Percentiles rank a stretch among this genome's conserved stretches.
Conservation (phyloP, 306 rosid species). For the Sindora glabra region DNA sequence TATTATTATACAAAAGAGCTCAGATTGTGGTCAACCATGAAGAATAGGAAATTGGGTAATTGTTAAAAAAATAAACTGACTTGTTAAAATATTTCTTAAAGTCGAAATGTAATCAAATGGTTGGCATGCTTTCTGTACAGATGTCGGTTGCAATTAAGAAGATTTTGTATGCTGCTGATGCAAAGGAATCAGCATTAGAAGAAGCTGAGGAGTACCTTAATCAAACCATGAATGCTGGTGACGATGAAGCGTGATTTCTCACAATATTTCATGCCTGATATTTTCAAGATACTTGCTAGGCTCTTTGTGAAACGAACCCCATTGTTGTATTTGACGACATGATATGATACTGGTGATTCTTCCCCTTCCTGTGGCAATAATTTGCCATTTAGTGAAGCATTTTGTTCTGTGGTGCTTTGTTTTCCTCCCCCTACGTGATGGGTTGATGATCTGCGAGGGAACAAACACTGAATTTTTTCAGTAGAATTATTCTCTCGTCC, state of each 20-base stretch:
- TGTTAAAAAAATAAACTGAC: background rate
- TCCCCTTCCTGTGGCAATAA: slow-evolving; percentile 17
- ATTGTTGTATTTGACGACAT: background rate
- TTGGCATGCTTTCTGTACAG: slow-evolving; percentile 34
- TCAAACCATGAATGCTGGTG: slow-evolving; percentile 15
- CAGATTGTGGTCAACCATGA: no score
- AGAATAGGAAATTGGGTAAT: no score
- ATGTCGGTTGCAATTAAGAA: slow-evolving; percentile 74
- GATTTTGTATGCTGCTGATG: slow-evolving; percentile 88
- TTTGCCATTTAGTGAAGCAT: slow-evolving; percentile 17
- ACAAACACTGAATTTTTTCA: slow-evolving; percentile 14
- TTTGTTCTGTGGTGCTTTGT: slow-evolving; percentile 19
- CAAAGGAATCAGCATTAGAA: slow-evolving; percentile 73
- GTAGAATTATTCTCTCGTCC: background rate
- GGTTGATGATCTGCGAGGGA: slow-evolving; percentile 14
- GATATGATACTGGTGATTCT: slow-evolving; percentile 13
- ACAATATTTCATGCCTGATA: slow-evolving; percentile 13
- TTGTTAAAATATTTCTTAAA: background rate
- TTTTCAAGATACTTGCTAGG: slow-evolving; percentile 9
- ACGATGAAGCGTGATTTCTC: slow-evolving; percentile 29
- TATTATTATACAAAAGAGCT: no score
- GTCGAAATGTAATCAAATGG: slow-evolving; percentile 6
- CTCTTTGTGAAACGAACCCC: slow-evolving; percentile 6
- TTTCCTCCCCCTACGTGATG: slow-evolving; percentile 9
- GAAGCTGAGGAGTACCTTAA: slow-evolving; percentile 76